Percentiles rank a stretch among this genome's conserved stretches.
Conservation (phyloP, 2,329 filamentous ascomycete species). For the Aspergillus udagawae region DNA sequence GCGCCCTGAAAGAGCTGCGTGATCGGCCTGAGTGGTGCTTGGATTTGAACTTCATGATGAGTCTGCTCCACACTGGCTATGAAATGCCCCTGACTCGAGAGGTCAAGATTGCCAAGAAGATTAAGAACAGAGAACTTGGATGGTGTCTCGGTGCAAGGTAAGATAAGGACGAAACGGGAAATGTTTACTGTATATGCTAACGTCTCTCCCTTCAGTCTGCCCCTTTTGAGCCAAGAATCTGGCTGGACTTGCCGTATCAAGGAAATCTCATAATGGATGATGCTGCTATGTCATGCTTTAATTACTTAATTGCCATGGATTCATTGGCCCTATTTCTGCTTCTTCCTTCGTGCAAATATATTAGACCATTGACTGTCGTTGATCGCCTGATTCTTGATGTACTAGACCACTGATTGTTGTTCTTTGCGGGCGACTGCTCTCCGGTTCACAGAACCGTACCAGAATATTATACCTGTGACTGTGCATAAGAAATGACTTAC, state of each 20-base stretch:
- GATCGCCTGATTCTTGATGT: conserved; percentile 5
- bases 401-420: conserved; percentile 3
- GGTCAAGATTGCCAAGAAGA: conserved; percentile 98
- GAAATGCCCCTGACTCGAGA: conserved; percentile 97
- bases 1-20: conserved; percentile 73
- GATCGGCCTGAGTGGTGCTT: conserved; percentile 87
- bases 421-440: background rate
- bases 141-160: conserved; percentile 98
- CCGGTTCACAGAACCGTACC: background rate
- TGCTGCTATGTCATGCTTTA: conserved; percentile 12
- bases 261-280: conserved; percentile 57
- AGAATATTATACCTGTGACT: background rate
- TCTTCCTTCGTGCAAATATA: conserved; percentile 22
- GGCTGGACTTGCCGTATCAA: conserved; percentile 88
- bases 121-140: conserved; percentile 91
- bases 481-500: background rate
- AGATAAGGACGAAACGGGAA: conserved; percentile 29
- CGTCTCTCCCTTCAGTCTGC: conserved; percentile 58
- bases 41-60: conserved; percentile 95
- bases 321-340: conserved; percentile 25
- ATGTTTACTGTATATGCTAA: conserved; percentile 18
- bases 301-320: conserved; percentile 14
- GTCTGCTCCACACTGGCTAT: conserved; percentile 88
- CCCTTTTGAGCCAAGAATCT: conserved; percentile 72
- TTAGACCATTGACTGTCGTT: conserved; percentile 15